These are phyloP conservation scores for Combretum micranthum DNA, from an alignment of 345 rosid species.

Conservation along the genomic window DNA sequence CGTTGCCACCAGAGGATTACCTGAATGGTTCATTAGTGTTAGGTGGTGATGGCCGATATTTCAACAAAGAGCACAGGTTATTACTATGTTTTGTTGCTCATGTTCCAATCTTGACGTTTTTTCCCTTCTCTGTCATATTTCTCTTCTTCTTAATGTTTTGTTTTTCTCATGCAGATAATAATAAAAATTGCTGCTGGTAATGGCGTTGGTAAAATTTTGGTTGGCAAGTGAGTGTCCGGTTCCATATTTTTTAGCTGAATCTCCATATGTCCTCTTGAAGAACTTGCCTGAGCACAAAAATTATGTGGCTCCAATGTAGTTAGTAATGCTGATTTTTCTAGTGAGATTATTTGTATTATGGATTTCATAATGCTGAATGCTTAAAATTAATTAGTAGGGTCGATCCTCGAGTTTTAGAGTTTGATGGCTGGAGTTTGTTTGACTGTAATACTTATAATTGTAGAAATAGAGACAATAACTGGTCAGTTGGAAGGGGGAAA, in stretches of 20 bases:
- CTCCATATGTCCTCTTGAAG: background rate
- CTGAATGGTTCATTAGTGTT: constrained; percentile 62
- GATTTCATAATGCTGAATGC: no score
- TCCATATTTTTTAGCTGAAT: constrained; percentile 6
- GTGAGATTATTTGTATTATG: no score
- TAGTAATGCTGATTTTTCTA: no score
- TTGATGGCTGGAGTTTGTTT: no score
- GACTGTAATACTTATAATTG: no score
- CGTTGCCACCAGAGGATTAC: constrained; percentile 78
- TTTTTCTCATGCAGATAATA: constrained; percentile 46
- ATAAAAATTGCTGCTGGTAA: constrained; percentile 96
- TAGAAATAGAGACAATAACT: no score
- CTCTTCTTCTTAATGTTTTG: constrained; percentile 6
- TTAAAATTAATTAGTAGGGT: no score
- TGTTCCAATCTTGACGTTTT: background rate
- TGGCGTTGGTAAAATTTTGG: constrained; percentile 74
- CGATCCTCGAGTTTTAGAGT: no score
- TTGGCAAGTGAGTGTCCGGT: constrained; percentile 59
- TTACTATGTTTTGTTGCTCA: background rate
- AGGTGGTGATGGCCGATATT: constrained; percentile 96
- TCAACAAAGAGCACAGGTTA: constrained; percentile 72
- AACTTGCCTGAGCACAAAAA: background rate
- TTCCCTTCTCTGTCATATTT: background rate
- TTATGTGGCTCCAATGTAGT: no score
- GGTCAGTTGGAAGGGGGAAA: no score